Evolutionary conservation across 352 stramenopile genomes (phyloP), one percentile per base, ranked within the genome.

Genomic region (Blastocystis sp.): DNA sequence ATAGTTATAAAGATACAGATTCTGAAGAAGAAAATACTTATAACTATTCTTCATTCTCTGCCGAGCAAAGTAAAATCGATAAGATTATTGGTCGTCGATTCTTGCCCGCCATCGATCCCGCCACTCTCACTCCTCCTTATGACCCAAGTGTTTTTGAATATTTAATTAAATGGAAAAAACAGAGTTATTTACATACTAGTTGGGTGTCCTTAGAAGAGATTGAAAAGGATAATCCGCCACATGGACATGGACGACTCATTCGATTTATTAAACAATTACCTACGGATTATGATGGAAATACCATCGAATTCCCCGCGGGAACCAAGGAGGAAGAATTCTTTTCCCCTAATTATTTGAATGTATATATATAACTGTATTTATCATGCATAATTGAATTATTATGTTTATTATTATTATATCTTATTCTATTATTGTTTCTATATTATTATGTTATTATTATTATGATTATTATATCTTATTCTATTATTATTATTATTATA

Each of bases 91-190:
- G 52, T 34, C 52, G 52, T 35, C 52, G 52, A 24, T 39, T 62
- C 19, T 34, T 62, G n/a, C 4, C 52, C 1, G 36, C 34, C 2
- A 62, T 42, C n/a, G 11, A 3, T 37, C 31, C 19, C 52, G 35
- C 42, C 52, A 42, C 11, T 62, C 52, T 11, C 52, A 42, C 23
- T 41, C 40, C 16, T 39, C 52, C 21, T 41, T 19, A 54, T 2
- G 34, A 62, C 31, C 48, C 48, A 28, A 34, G 3, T 7, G 52
- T 42, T 6, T 62, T 62, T 41, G 52, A 93, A 67, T 98, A 94
- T 55, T 67, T 98, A 24, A 86, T 97, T 54, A 97, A 97, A 75
- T 98, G 91, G 91, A 83, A 90, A 47, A 79, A 92, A 25, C 72
- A 88, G 54, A 92, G 78, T 19, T 94, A 94, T 67, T 70, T 97